These are phyloP conservation scores for Haplosporangium sp. DNA, from an alignment of 371 early-diverging fungal genomes.

Conservation along the genomic window DNA sequence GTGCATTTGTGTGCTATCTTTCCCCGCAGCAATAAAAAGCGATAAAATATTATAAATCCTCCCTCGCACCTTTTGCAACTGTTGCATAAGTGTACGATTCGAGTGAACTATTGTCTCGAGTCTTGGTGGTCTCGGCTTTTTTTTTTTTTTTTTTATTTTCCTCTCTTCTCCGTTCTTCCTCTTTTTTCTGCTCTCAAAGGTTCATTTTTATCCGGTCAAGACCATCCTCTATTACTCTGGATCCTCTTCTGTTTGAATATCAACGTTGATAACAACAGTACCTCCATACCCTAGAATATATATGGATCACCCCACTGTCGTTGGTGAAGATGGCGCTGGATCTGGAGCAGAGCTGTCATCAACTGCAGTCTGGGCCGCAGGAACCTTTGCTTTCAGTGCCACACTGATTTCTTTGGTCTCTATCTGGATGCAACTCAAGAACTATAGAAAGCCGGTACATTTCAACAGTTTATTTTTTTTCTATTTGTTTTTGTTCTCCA, in stretches of 20 bases:
- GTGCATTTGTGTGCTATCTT: no score
- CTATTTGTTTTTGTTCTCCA: background rate
- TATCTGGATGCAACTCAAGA: slow-evolving; percentile 89
- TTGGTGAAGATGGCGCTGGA: slow-evolving; percentile 50
- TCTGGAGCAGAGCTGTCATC: slow-evolving; percentile 70
- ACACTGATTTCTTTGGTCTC: slow-evolving; percentile 74
- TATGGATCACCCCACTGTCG: slow-evolving; percentile 22
- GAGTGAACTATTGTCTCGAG: no score
- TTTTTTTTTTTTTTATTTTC: background rate
- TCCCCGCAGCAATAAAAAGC: no score
- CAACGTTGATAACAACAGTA: background rate
- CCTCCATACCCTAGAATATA: background rate
- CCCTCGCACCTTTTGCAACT: no score
- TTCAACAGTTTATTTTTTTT: no score
- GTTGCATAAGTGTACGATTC: no score
- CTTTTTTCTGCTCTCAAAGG: background rate
- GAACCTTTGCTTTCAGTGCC: slow-evolving; percentile 58
- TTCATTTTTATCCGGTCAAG: background rate
- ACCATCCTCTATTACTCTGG: background rate
- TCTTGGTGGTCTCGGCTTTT: no score
- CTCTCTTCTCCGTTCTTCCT: background rate
- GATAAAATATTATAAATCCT: no score
- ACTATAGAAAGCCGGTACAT: slow-evolving; percentile 89
- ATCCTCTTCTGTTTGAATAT: background rate
- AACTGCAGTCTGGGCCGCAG: slow-evolving; percentile 65